Evolutionary conservation across 108 stramenopile genomes (phyloP), one percentile per base, ranked within the genome.

Genomic region (Cyclotella kingstonii): DNA sequence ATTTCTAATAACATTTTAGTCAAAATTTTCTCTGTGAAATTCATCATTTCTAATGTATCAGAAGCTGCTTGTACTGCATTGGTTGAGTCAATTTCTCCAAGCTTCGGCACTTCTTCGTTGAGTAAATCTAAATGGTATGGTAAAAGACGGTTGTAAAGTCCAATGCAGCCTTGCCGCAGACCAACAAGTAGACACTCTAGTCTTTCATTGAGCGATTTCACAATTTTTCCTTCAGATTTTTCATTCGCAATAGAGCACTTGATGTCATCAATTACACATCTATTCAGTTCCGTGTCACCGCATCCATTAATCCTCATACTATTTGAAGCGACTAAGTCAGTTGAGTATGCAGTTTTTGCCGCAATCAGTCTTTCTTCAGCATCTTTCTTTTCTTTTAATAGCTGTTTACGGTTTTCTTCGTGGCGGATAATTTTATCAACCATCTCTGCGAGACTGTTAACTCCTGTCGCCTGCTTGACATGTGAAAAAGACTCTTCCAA

Each of bases 391-490:
- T 88, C 86, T 54, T 55, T 52, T 18, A 64, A 31, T 18, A 86
- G 42, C 34, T 61, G 50, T 8, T 47, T 38, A 27, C 70, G 66
- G 51, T 80, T 77, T 33, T 68, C 65, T 42, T 78, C 63, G 66
- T 86, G 83, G 36, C 67, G 38, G 15, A 18, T 42, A 15, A 89
- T 69, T 60, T 89, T 89, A 31, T 57, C 44, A 27, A 89, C 68
- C 72, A 89, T 86, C 60, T 86, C 85, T 33, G 63, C 75, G 19
- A 86, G 59, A 26, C 66, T 74, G 65, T 77, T 84, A 31, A 86
- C 81, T 7, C 87, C 87, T n/a, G 85, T 89, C 0, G 78, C 78
- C 10, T 87, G 74, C 48, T 85, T 75, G 17, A 87, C 49, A 40
- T 74, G 64, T 14, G 58, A 41, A 26, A 83, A 79, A n/a, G 65